Conservation (phyloP, 2,329 filamentous ascomycete genomes). For the Penicillium italicum region DNA sequence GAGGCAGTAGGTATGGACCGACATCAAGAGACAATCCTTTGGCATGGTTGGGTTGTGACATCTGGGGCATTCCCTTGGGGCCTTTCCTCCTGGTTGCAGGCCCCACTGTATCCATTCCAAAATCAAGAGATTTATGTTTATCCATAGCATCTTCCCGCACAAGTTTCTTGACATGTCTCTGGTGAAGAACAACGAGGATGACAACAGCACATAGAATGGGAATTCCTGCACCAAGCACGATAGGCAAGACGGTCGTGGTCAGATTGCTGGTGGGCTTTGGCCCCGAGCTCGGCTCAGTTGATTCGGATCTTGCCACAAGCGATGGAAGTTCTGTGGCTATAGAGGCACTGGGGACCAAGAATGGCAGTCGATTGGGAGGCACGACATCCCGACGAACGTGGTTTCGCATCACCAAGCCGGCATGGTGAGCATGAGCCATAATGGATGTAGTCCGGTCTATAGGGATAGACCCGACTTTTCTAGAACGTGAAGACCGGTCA, state of each 20-base stretch:
- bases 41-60: constrained; percentile 37
- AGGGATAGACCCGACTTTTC: neutral
- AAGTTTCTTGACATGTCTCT: constrained; percentile 69
- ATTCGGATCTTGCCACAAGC: constrained; percentile 28
- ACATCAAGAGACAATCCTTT: constrained; percentile 60
- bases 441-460: constrained; percentile 3
- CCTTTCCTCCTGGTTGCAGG: constrained; percentile 41
- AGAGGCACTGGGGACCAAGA: constrained; percentile 17
- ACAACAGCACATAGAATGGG: constrained; percentile 65
- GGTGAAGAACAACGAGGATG: constrained; percentile 73
- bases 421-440: constrained; percentile 28
- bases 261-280: constrained; percentile 57
- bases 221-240: constrained; percentile 68
- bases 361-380: constrained; percentile 25
- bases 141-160: constrained; percentile 76
- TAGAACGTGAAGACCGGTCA: constrained; percentile 8
- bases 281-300: constrained; percentile 24
- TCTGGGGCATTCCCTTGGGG: constrained; percentile 38
- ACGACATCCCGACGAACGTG: constrained; percentile 26
- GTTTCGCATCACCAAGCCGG: constrained; percentile 23
- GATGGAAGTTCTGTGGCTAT: constrained; percentile 20
- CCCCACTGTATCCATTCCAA: constrained; percentile 65
- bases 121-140: constrained; percentile 87
- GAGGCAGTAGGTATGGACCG: constrained; percentile 91
- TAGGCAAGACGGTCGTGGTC: constrained; percentile 59